Evolutionary conservation across 192 early-diverging fungal species (phyloP), one percentile per base, ranked within the genome.

Genomic region (Chytriomyces hyalinus): DNA sequence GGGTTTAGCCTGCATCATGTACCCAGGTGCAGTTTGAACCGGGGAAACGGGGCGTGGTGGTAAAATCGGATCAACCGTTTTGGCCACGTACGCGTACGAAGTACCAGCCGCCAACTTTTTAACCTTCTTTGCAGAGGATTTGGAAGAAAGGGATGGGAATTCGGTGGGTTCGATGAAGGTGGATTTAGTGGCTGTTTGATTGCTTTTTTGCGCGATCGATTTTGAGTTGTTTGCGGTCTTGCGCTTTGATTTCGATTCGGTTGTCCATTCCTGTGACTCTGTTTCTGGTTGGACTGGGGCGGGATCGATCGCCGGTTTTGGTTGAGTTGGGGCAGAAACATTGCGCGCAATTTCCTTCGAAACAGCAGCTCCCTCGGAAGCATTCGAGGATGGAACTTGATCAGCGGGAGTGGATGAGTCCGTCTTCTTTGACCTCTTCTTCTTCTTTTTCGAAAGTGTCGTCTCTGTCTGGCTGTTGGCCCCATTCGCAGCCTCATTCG

Each of bases 31-130:
- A 7, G 9, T 26, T 70, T 70, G 50, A 9, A 9, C 26, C 9
- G 17, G 49, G 9, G 48, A 51, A 22, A 20, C 53, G 53, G 20
- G 53, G 13, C 20, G 53, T 4, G 53, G 53, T n/a, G 53, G 53
- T n/a, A 20, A 13, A 57, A n/a, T 20, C 53, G 53, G 53, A 57
- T 13, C 53, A 4, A 20, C 69, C 9, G 69, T 13, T 62, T 26
- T 20, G 8, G 72, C 72, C 9, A 73, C 72, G 26, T 17, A 59
- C 5, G 72, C 72, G n/a, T 44, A 73, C 8, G 72, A 73, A 8
- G 72, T 67, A 4, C 24, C 22, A 7, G 26, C 5, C 15, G 26
- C 22, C 8, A 13, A 15, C 22, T 44, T 36, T 24, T 64, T 75
- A 17, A 2, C 48, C 26, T 63, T 75, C 36, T 2, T 65, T 63